Base-by-base conservation (phyloP, 495 filamentous ascomycete species). In the Aspergillus indologenus region DNA sequence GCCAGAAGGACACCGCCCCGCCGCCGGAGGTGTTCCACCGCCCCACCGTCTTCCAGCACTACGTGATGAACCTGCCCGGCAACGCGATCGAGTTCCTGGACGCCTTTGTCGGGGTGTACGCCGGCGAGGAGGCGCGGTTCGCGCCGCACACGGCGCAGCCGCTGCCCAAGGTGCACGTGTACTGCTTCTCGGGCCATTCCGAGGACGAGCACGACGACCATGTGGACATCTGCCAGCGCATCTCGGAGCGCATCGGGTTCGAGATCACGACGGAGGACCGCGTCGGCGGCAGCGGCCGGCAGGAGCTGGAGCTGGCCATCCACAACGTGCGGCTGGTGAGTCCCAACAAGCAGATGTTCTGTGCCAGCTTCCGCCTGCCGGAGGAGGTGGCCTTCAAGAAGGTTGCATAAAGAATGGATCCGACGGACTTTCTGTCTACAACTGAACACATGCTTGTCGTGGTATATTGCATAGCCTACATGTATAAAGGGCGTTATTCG, bases 11-110 rank as follows among this genome's bases (percentile, higher is more conserved):
- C 9, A 61, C 54, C 6, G 61, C 54, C 5, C 65, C 74, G 15
- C 77, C 76, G 15, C 73, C 70, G 21, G 73, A 75, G 49, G 71
- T 82, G 53, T 76, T 80, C 26, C 71, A 83, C 26, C 90, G 88
- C 3, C 82, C 85, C 1, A 69, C 63, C 0, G 83, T 87, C 22
- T 91, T 98, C 69, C 79, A 83, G 24, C 94, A 98, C 77, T 98
- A 91, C 69, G 87, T 98, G 54, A 95, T 98, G 88, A 98, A 98
- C 72, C 90, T 98, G 4, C 94, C 94, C 9, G 95, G 92, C 5
- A 85, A 82, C 2, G 94, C 94, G 0, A 85, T 92, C 59, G 83
- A 85, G 57, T 98, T 98, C 73, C 78, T 98, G 6, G 83, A 86
- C n/a, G 81, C 86, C 31, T 97, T 92, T 81, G 81, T 85, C 17